phyloP scores from a whole-genome alignment of 1,284 basidiomycete species.

The Trichosporon coremiiforme region DNA sequence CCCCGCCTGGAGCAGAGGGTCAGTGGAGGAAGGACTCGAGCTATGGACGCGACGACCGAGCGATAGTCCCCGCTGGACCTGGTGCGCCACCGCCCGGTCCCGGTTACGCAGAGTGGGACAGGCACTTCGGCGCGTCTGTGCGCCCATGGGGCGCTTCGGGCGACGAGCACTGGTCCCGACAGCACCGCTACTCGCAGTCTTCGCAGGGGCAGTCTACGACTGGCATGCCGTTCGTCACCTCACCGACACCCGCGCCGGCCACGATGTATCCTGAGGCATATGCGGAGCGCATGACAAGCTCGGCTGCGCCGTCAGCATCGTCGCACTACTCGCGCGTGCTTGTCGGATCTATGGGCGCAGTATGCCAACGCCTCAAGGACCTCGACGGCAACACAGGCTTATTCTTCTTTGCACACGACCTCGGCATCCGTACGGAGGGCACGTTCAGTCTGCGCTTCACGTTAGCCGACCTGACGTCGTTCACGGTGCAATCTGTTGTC shows the following conservation, averaged over 20 bases:
- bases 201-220: slow-evolving; percentile 2
- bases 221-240: slow-evolving; percentile 22
- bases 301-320: slow-evolving; percentile 47
- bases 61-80: not conserved
- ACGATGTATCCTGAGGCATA: slow-evolving; percentile 26
- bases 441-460: slow-evolving; percentile 54
- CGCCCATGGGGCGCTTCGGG: slow-evolving; percentile 26
- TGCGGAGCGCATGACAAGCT: slow-evolving; percentile 49
- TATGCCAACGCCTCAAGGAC: slow-evolving; percentile 77
- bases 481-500: slow-evolving; percentile 24
- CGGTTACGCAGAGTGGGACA: slow-evolving; percentile 24
- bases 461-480: slow-evolving; percentile 43
- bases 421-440: slow-evolving; percentile 83
- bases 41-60: slow-evolving; percentile 20
- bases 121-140: not conserved
- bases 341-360: slow-evolving; percentile 80
- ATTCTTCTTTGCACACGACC: slow-evolving; percentile 83
- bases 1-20: not conserved
- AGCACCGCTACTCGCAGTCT: slow-evolving; percentile 7
- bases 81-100: not conserved
- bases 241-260: slow-evolving; percentile 17
- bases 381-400: slow-evolving; percentile 79
- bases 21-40: slow-evolving; percentile 21
- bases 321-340: slow-evolving; percentile 79
- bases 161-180: slow-evolving; percentile 17